Evolutionary conservation across 441 rosid genomes (phyloP).

Genomic region (Flueggea neowawraea): DNA sequence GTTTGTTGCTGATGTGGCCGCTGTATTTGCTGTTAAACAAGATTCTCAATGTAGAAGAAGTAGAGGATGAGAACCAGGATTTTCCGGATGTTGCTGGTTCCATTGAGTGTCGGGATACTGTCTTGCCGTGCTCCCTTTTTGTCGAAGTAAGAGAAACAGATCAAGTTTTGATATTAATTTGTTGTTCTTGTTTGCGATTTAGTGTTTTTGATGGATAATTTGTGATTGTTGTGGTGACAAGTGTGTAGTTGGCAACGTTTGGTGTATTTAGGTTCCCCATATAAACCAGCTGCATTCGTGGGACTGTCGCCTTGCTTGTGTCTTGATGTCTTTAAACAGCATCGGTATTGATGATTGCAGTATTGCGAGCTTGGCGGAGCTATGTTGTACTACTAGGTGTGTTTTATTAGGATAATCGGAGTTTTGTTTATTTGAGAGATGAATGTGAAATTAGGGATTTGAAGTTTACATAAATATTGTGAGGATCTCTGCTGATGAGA

Average conservation of each 20-base stretch:
- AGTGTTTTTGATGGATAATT: neutral
- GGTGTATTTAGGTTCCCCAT: slow-evolving; percentile 62
- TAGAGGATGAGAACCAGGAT: slow-evolving; percentile 20
- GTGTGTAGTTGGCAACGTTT: neutral
- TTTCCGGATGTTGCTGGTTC: slow-evolving; percentile 23
- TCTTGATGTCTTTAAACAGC: slow-evolving; percentile 74
- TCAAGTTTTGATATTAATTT: slow-evolving; percentile 1
- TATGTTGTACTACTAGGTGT: slow-evolving; percentile 82
- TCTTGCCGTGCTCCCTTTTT: slow-evolving; percentile 38
- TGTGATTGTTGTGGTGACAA: slow-evolving; percentile 1
- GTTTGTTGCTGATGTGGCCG: slow-evolving; percentile 67
- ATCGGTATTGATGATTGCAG: slow-evolving; percentile 58
- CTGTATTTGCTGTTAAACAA: slow-evolving; percentile 63
- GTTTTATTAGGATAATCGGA: neutral
- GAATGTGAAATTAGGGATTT: too few species aligned
- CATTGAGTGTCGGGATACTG: slow-evolving; percentile 24
- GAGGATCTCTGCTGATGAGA: too few species aligned
- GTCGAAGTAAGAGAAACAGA: slow-evolving; percentile 41
- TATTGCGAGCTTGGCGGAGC: slow-evolving; percentile 54
- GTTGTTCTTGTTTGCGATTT: neutral
- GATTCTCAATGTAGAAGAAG: slow-evolving; percentile 64
- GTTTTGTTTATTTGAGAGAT: too few species aligned
- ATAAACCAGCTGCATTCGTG: slow-evolving; percentile 78
- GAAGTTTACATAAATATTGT: too few species aligned
- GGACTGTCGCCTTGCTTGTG: slow-evolving; percentile 98